These are phyloP conservation scores for Dioszegia crocea DNA, from an alignment of 768 basidiomycete species.

Conservation along the genomic window DNA sequence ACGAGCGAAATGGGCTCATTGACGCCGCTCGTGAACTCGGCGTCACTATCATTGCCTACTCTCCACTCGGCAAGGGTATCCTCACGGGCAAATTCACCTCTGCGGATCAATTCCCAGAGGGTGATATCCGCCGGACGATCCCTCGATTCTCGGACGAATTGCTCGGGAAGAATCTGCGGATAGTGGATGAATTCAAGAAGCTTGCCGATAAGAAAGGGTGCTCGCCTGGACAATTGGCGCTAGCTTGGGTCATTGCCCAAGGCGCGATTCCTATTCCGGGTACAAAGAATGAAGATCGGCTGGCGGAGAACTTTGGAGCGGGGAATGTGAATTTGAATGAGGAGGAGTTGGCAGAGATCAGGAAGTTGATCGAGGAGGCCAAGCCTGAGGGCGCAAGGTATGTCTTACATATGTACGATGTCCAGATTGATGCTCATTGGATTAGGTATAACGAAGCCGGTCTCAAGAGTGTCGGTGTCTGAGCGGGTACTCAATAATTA, in stretches of 20 bases:
- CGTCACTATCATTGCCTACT: slow-evolving; percentile 53
- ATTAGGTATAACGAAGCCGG: not conserved
- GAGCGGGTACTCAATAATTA: not conserved
- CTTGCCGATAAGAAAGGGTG: slow-evolving; percentile 48
- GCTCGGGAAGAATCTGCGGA: slow-evolving; percentile 48
- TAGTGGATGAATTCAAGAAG: slow-evolving; percentile 48
- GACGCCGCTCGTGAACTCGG: slow-evolving; percentile 53
- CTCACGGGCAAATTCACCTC: slow-evolving; percentile 34
- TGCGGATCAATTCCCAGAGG: slow-evolving; percentile 33
- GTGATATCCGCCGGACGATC: slow-evolving; percentile 39
- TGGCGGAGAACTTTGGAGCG: slow-evolving; percentile 45
- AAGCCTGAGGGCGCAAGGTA: slow-evolving; percentile 19
- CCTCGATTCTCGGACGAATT: slow-evolving; percentile 50
- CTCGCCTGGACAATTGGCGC: slow-evolving; percentile 49
- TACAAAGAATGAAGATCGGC: slow-evolving; percentile 25
- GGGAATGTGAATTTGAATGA: slow-evolving; percentile 30
- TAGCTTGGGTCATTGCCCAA: slow-evolving; percentile 49
- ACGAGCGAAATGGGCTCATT: slow-evolving; percentile 41
- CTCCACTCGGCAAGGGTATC: slow-evolving; percentile 52
- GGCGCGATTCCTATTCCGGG: slow-evolving; percentile 48
- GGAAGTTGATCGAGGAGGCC: slow-evolving; percentile 42
- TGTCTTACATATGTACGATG: not conserved
- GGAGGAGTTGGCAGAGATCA: slow-evolving; percentile 42
- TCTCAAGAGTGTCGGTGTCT: not conserved
- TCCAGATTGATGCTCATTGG: not conserved